These are phyloP conservation scores for Arthrobotrys sphaeroides DNA, from an alignment of 2,329 filamentous ascomycete species.

Conservation along the genomic window DNA sequence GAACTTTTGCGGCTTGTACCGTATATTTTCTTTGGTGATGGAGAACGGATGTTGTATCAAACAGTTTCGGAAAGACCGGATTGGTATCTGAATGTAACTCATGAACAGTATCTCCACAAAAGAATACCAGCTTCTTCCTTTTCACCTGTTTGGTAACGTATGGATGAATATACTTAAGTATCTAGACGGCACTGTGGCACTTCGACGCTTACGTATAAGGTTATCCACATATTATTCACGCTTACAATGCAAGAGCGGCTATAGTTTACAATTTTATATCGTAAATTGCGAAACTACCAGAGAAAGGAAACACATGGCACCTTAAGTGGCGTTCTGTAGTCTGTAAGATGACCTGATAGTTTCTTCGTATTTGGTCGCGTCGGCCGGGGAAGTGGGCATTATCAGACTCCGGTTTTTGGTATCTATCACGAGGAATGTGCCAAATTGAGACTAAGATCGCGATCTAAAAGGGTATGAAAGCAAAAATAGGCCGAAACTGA, in stretches of 20 bases:
- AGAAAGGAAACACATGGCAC: constrained; percentile 15
- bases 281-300: constrained; percentile 5
- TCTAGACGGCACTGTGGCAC: not conserved
- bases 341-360: constrained; percentile 3
- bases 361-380: too few species aligned
- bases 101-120: not conserved
- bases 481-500: constrained; percentile 8
- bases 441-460: constrained; percentile 21
- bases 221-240: not conserved
- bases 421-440: constrained; percentile 16
- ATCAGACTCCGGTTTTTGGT: constrained; percentile 15
- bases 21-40: not conserved
- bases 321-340: constrained; percentile 1
- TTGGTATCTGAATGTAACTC: not conserved
- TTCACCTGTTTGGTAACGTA: too few species aligned
- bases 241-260: constrained; percentile 25
- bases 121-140: too few species aligned
- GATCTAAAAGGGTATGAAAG: constrained; percentile 21
- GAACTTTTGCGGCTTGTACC: constrained; percentile 7
- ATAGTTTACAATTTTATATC: constrained; percentile 28
- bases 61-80: not conserved
- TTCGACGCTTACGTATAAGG: constrained; percentile 12
- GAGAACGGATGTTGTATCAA: not conserved
- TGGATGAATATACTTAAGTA: not conserved
- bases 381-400: too few species aligned